Conservation (phyloP, 2,329 filamentous ascomycete genomes). For the Fusarium virguliforme region DNA sequence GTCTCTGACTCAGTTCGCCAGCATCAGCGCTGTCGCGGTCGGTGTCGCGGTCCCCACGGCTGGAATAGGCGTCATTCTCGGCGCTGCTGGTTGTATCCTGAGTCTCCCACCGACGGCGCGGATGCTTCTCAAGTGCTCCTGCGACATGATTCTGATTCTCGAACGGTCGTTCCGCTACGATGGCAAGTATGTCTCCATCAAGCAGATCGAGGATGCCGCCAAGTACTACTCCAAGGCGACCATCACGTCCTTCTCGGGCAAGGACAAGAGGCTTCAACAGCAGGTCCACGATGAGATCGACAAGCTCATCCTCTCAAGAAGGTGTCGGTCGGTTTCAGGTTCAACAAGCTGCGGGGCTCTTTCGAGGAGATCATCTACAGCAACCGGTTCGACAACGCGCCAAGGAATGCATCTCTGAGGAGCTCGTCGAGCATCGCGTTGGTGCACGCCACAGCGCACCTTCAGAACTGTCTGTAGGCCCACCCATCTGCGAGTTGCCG, state of each 20-base stretch:
- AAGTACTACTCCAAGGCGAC: slow-evolving; percentile 45
- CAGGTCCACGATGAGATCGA: slow-evolving; percentile 50
- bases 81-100: slow-evolving; percentile 40
- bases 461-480: slow-evolving; percentile 21
- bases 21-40: slow-evolving; percentile 33
- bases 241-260: slow-evolving; percentile 41
- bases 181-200: slow-evolving; percentile 49
- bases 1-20: slow-evolving; percentile 43
- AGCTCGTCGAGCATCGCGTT: slow-evolving; percentile 41
- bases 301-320: slow-evolving; percentile 45
- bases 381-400: slow-evolving; percentile 41
- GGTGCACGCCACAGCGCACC: background rate
- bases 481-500: slow-evolving; percentile 33
- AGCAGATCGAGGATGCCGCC: slow-evolving; percentile 48
- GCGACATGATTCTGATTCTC: slow-evolving; percentile 49
- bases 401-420: slow-evolving; percentile 29
- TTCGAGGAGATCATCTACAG: slow-evolving; percentile 45
- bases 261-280: slow-evolving; percentile 46
- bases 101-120: slow-evolving; percentile 42
- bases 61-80: slow-evolving; percentile 44
- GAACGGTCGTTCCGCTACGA: slow-evolving; percentile 48
- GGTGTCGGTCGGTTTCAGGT: slow-evolving; percentile 43
- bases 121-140: slow-evolving; percentile 50
- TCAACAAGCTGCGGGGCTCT: slow-evolving; percentile 42
- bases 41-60: slow-evolving; percentile 42